Conservation (phyloP, 2,329 filamentous ascomycete genomes). For the Emmonsia crescens region DNA sequence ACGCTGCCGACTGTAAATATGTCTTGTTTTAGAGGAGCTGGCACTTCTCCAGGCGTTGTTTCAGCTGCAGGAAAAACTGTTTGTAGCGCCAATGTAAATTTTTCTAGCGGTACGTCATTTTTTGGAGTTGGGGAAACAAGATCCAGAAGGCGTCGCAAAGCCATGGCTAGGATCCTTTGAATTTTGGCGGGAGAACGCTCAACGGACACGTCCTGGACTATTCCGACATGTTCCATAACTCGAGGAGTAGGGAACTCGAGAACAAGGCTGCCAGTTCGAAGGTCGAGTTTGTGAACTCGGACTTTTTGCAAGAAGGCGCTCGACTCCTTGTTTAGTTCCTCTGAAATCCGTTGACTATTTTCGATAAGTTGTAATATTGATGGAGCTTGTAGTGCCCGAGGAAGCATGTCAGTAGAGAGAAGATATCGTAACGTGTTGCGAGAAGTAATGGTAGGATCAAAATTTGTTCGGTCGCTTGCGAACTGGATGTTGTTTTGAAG, state of each 20-base stretch:
- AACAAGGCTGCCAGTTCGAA: constrained; percentile 25
- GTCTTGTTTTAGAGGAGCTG: constrained; percentile 23
- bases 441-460: constrained; percentile 61
- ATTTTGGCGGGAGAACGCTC: not conserved
- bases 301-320: constrained; percentile 40
- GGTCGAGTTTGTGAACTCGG: constrained; percentile 22
- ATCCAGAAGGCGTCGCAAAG: constrained; percentile 40
- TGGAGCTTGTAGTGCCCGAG: constrained; percentile 55
- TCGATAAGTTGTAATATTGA: constrained; percentile 52
- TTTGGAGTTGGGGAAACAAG: constrained; percentile 37
- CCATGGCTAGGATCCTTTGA: constrained; percentile 27
- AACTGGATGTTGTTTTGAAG: constrained; percentile 55
- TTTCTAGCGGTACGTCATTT: constrained; percentile 33
- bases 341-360: constrained; percentile 38
- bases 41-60: not conserved
- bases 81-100: constrained; percentile 14
- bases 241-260: constrained; percentile 20
- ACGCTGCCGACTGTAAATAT: constrained; percentile 42
- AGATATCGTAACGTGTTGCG: constrained; percentile 73
- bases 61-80: not conserved
- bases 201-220: constrained; percentile 9
- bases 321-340: constrained; percentile 42
- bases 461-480: constrained; percentile 80
- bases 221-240: constrained; percentile 8
- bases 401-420: constrained; percentile 48